Evolutionary conservation across 2,329 filamentous ascomycete genomes (phyloP), one percentile per base, ranked within the genome.

Genomic region (Nemania abortiva): DNA sequence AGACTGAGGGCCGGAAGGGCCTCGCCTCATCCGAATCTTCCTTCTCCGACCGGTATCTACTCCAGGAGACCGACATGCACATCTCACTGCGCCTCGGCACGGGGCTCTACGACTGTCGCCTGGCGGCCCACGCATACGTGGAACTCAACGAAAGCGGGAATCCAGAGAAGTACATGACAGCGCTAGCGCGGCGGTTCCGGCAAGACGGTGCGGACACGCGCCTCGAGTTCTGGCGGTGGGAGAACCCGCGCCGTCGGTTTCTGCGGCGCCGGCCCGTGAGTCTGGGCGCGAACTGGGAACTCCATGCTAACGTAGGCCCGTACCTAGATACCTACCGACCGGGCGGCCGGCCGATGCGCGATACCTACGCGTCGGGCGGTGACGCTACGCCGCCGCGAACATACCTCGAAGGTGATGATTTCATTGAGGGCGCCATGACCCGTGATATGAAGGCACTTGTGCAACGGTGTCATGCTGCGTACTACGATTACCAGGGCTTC

Each of bases 311-410:
- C 27, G 66, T 71, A 13, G 69, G 69, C 6, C 69, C 69, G 20
- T 71, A 66, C 42, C 13, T 67, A 67, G 67, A 69, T 27, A 71
- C 66, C 20, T 71, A 71, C 56, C 63, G 69, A 4, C 69, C 69
- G 45, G 24, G 55, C 13, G 13, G 20, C 6, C 52, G 63, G 27
- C 10, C 49, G 5, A 29, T 24, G 7, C 10, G 39, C 6, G 59
- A 69, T 39, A 59, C 63, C 37, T 65, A 65, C 22, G 62, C 60
- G 24, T 52, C 59, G 6, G 47, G 57, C 13, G 34, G 34, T 9
- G 34, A 31, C 27, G 20, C 31, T 18, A 58, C 55, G 6, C 60
- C 56, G 9, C 49, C 39, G 20, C 45, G 60, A 20, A 18, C 47
- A 29, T 52, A 22, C n/a, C 15, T 45, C 24, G 27, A 62, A 3